Evolutionary conservation across 305 asterid genomes (phyloP).

Genomic region (Solanum hybrid): DNA sequence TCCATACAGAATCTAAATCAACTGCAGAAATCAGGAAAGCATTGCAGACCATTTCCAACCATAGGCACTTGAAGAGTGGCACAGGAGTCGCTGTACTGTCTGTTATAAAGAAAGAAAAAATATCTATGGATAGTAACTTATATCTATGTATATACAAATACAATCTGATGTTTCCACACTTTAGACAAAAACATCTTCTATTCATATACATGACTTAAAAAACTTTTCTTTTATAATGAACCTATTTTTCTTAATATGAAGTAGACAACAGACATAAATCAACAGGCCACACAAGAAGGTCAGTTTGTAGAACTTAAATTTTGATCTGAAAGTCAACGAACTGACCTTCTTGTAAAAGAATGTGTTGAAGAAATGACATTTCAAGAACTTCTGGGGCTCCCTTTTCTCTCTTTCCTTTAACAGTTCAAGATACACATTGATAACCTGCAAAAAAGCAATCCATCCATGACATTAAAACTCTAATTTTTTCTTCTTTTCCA

Average conservation of each 20-base stretch:
- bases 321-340: background rate
- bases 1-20: background rate
- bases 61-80: background rate
- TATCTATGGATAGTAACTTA: background rate
- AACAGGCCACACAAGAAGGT: background rate
- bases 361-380: conserved; percentile 77
- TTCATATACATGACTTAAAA: background rate
- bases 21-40: background rate
- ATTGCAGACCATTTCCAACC: background rate
- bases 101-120: background rate
- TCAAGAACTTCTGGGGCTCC: conserved; percentile 67
- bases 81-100: background rate
- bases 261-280: background rate
- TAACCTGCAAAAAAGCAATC: conserved; percentile 47
- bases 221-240: background rate
- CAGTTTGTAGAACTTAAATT: background rate
- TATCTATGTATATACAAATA: background rate
- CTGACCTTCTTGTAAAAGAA: conserved; percentile 84
- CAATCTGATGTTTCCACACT: background rate
- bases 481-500: background rate
- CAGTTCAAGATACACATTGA: conserved; percentile 69
- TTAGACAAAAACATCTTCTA: background rate
- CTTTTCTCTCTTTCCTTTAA: conserved; percentile 79
- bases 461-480: background rate
- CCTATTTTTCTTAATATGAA: background rate